phyloP scores from a whole-genome alignment of 352 stramenopile species.

The Phytophthora pisi region DNA sequence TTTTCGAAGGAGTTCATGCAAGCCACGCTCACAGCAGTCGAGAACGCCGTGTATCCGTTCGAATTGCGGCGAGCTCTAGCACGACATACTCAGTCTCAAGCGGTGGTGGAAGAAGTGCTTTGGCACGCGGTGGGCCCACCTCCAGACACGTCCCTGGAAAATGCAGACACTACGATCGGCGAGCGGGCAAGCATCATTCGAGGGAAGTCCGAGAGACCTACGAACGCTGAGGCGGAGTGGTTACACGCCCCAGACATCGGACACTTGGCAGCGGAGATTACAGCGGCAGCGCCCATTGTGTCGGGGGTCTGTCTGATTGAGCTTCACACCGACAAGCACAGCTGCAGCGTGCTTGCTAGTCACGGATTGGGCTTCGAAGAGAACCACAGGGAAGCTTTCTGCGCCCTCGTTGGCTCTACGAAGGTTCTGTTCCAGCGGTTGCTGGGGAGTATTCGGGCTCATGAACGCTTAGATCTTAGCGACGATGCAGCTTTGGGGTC shows the following conservation, averaged over 20 bases:
- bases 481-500: conserved; percentile 35
- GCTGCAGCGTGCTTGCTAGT: conserved; percentile 38
- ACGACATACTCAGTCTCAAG: conserved; percentile 24
- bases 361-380: conserved; percentile 25
- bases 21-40: conserved; percentile 56
- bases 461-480: conserved; percentile 48
- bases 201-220: conserved; percentile 11
- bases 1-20: conserved; percentile 69
- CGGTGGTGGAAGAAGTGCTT: conserved; percentile 49
- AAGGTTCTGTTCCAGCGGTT: conserved; percentile 43
- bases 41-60: conserved; percentile 74
- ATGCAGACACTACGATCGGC: conserved; percentile 2
- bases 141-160: conserved; percentile 11
- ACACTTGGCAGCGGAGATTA: conserved; percentile 38
- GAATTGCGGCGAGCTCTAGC: conserved; percentile 52
- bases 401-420: conserved; percentile 16
- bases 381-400: conserved; percentile 14
- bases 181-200: conserved; percentile 5
- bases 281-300: conserved; percentile 24
- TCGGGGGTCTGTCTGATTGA: conserved; percentile 59
- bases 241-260: conserved; percentile 42
- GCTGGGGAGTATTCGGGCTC: conserved; percentile 42
- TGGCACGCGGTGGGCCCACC: conserved; percentile 35
- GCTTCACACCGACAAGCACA: conserved; percentile 47
- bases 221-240: conserved; percentile 35